Evolutionary conservation across 495 filamentous ascomycete genomes (phyloP), one percentile per base, ranked within the genome.

Genomic region (Penicillium canariense): DNA sequence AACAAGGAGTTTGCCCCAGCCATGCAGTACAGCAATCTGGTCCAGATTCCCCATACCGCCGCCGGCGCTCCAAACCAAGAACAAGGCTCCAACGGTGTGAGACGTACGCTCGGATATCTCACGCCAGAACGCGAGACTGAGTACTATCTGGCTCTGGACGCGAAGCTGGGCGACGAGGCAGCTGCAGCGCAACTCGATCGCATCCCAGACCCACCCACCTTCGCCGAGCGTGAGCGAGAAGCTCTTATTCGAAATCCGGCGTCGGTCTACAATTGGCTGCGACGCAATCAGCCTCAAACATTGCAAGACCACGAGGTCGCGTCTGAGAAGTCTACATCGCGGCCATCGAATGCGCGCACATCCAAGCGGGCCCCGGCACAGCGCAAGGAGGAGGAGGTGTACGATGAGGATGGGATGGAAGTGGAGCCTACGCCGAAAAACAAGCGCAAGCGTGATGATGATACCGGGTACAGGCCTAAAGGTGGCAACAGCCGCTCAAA

Each of bases 241-340:
- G 78, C 84, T 34, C 77, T 81, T 15, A 70, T 90, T 4, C 82
- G 83, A 26, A 97, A 96, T 61, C 90, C 88, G 0, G 85, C 88
- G 32, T 90, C 87, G 23, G 89, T 95, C 2, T 90, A 91, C 74
- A 94, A 93, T 68, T 97, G 92, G 92, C 75, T 97, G 20, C 82
- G 89, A 30, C 83, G 84, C 52, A 83, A 95, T 63, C 87, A 90
- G 51, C 91, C 91, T 0, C 83, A 91, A 52, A 86, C 87, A 72
- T 72, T 95, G 0, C 88, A 93, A 65, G 89, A 92, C 60, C 86
- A 85, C 48, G 90, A 93, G 65, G 70, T 72, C 28, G 73, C 69
- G 20, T 82, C 83, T 8, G 85, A 86, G 52, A 86, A 86, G 60
- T 82, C 83, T 25, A 71, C 64, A 47, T 68, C 72, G 23, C 63